Base-by-base conservation (phyloP, 2,329 filamentous ascomycete genomes). In the Alternaria ventricosa region DNA sequence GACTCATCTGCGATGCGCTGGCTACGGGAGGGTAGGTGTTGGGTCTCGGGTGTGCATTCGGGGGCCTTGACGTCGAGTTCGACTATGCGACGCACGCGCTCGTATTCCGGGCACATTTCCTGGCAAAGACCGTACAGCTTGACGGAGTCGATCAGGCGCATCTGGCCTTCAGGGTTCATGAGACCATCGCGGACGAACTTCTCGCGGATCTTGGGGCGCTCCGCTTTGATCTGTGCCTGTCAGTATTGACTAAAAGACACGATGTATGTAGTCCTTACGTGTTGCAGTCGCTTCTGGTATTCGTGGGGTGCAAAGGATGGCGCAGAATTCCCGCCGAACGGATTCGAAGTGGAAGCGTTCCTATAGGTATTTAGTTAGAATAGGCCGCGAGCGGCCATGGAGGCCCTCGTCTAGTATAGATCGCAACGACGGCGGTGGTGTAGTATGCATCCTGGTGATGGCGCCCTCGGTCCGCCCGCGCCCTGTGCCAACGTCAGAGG, bases 101-200 rank as follows among this genome's bases (percentile, higher is more conserved):
- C 88, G 61, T 83, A 89, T 66, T 89, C 87, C 3, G 88, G 86
- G 72, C 88, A 90, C 87, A 90, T 90, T 67, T 87, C 85, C 43
- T 83, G 84, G 76, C 88, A 90, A 55, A 85, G 87, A 55, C 88
- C 88, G 6, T 88, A 84, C 0, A 86, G 84, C 20, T 86, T 89
- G 70, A 90, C 88, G 27, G 88, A 87, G 65, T 89, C 84, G 28
- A 84, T 83, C 61, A 90, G 80, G 23, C 82, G 83, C 57, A 86
- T 87, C n/a, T 86, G 87, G 46, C 76, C 87, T 62, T 88, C 84
- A 6, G 88, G 88, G 71, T 90, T 76, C 77, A 78, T 76, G 22
- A 72, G 71, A 9, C 71, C 61, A 36, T 75, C 61, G 9, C 66
- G 43, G 55, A 78, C 70, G 58, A 78, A 68, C 55, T 84, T 83